phyloP scores from a whole-genome alignment of 1,284 basidiomycete genomes.

The Leccinum subfulvum region DNA sequence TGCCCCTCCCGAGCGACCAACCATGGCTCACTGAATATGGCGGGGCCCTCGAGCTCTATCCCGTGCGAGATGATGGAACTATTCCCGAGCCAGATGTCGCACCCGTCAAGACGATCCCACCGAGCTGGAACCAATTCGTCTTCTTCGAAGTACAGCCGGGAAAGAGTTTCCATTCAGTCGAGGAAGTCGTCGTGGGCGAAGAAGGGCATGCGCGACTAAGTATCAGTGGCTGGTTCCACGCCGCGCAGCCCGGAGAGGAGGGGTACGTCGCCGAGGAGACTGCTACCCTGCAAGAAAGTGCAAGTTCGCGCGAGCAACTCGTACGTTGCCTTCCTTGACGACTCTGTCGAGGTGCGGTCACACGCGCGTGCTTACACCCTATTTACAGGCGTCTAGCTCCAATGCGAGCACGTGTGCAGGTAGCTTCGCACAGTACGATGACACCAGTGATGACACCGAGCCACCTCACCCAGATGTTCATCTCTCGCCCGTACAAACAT shows the following conservation, averaged over 20 bases:
- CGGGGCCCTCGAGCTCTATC: conserved; percentile 95
- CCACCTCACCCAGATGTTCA: conserved; percentile 49
- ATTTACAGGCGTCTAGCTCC: conserved; percentile 54
- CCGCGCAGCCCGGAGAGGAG: conserved; percentile 87
- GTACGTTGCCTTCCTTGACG: conserved; percentile 42
- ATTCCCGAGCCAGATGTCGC: conserved; percentile 62
- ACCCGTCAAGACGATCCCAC: conserved; percentile 66
- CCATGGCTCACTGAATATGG: conserved; percentile 81
- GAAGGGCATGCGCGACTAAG: conserved; percentile 77
- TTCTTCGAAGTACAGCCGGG: conserved; percentile 93
- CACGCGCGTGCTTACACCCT: not conserved
- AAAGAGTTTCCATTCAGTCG: conserved; percentile 93
- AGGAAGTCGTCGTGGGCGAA: conserved; percentile 88
- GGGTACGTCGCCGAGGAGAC: conserved; percentile 62
- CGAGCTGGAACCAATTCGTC: conserved; percentile 95
- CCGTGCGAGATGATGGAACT: conserved; percentile 47
- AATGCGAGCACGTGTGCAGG: conserved; percentile 34
- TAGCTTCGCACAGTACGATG: conserved; percentile 58
- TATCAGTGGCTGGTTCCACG: conserved; percentile 97
- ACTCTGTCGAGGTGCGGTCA: not conserved
- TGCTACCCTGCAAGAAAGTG: conserved; percentile 48
- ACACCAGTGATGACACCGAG: conserved; percentile 33
- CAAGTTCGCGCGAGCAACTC: conserved; percentile 70
- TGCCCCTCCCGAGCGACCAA: conserved; percentile 80
- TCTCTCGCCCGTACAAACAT: conserved; percentile 60